Evolutionary conservation across 345 rosid species (phyloP).

Genomic region (Clausena lansium): DNA sequence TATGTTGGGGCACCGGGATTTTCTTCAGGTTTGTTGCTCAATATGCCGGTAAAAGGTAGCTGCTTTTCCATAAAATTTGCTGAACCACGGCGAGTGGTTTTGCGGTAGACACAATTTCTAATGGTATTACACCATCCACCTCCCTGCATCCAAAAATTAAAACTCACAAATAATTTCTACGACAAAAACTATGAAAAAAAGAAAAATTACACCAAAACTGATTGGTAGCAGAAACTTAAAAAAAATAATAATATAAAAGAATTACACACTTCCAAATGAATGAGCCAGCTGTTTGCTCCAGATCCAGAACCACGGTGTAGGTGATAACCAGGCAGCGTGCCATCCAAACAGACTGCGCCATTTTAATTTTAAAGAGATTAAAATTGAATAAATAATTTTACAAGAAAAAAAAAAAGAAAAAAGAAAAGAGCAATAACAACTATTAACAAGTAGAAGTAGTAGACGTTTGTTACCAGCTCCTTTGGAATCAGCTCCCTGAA

Average conservation of each 20-base stretch:
- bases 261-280: conserved; percentile 72
- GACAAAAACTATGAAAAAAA: neutral
- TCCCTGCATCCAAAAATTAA: conserved; percentile 46
- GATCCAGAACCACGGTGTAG: conserved; percentile 67
- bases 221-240: neutral
- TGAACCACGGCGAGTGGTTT: conserved; percentile 82
- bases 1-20: conserved; percentile 58
- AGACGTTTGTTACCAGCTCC: conserved; percentile 65
- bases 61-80: conserved; percentile 72
- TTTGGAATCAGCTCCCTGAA: conserved; percentile 72
- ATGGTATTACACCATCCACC: conserved; percentile 87
- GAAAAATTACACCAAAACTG: neutral
- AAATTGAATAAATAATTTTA: neutral
- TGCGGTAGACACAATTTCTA: conserved; percentile 61
- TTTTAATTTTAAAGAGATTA: neutral
- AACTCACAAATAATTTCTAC: neutral
- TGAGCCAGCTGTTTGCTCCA: conserved; percentile 78
- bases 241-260: neutral
- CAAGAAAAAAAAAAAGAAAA: too few species aligned
- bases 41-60: conserved; percentile 67
- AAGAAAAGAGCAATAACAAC: neutral
- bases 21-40: conserved; percentile 70
- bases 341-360: conserved; percentile 77
- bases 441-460: neutral
- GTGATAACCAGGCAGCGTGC: conserved; percentile 89